Evolutionary conservation across 2,329 filamentous ascomycete genomes (phyloP), one percentile per base, ranked within the genome.

Genomic region (Talaromyces albobiverticillius): DNA sequence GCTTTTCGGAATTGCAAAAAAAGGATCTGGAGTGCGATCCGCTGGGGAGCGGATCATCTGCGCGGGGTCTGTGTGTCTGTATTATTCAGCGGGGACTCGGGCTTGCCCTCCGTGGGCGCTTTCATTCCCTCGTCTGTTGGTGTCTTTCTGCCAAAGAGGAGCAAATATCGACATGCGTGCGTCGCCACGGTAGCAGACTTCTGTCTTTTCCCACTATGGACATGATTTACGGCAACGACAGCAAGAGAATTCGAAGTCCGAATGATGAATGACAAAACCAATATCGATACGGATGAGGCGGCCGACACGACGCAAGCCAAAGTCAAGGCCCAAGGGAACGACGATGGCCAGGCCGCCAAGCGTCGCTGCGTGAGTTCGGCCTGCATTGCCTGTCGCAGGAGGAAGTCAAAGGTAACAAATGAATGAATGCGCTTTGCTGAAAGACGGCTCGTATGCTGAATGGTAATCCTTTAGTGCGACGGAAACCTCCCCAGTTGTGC

Each of bases 401-500:
- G 89, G 60, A 93, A 93, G 66, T 89, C 86, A 46, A 93, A 92
- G 72, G 76, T 77, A 67, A 55, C 58, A 60, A 53, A 46, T 25
- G 32, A 16, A 51, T 42, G 29, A 18, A 38, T 9, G 5, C 4
- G 6, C 29, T 22, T 22, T 13, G 22, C n/a, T n/a, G 18, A 13
- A 25, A 38, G 16, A 9, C 22, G 45, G 16, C n/a, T 36, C 18
- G 14, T 54, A 46, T 51, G 45, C 48, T 48, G 13, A 25, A 22
- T 4, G n/a, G 11, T 31, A 29, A 10, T 36, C 8, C 29, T 50
- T 31, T 54, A 82, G 81, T 97, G 93, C 71, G 93, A 97, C 71
- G 93, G 93, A 56, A 92, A 91, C 53, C 79, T 89, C 4, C 93
- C 93, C 5, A 92, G 89, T 63, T 97, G 94, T 69, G 93, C 93